Evolutionary conservation across 2,329 filamentous ascomycete species (phyloP).

Genomic region (Scopulariopsis brevicaulis): DNA sequence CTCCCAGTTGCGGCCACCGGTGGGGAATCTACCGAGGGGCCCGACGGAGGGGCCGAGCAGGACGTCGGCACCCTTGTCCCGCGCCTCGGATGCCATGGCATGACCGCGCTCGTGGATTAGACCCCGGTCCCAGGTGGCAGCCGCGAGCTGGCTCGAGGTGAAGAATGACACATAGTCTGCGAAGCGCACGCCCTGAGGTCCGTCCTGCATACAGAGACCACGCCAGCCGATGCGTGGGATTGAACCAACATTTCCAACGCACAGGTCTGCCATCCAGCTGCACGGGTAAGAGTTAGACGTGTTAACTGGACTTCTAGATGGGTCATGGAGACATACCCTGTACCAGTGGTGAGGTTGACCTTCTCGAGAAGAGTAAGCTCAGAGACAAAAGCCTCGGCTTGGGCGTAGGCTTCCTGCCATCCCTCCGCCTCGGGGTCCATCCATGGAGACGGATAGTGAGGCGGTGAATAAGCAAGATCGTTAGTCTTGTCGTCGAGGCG

Average conservation of each 20-base stretch:
- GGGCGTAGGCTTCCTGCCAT: slow-evolving; percentile 67
- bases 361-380: slow-evolving; percentile 79
- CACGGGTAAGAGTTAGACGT: background rate
- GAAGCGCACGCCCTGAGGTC: slow-evolving; percentile 68
- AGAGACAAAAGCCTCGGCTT: slow-evolving; percentile 70
- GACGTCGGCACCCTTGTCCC: slow-evolving; percentile 66
- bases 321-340: slow-evolving; percentile 47
- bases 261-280: slow-evolving; percentile 61
- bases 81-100: slow-evolving; percentile 48
- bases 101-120: slow-evolving; percentile 47
- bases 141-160: slow-evolving; percentile 65
- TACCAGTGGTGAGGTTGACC: slow-evolving; percentile 88
- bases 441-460: slow-evolving; percentile 82
- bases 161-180: slow-evolving; percentile 75
- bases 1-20: slow-evolving; percentile 51
- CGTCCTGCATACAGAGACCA: slow-evolving; percentile 77
- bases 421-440: slow-evolving; percentile 59
- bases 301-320: background rate
- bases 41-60: slow-evolving; percentile 43
- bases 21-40: slow-evolving; percentile 32
- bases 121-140: slow-evolving; percentile 68
- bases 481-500: background rate
- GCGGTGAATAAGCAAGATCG: slow-evolving; percentile 30
- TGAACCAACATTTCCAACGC: slow-evolving; percentile 66
- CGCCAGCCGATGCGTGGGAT: slow-evolving; percentile 60